Evolutionary conservation across 2,329 filamentous ascomycete species (phyloP), one percentile per base, ranked within the genome.

Genomic region (Leptosphaerulina australis): DNA sequence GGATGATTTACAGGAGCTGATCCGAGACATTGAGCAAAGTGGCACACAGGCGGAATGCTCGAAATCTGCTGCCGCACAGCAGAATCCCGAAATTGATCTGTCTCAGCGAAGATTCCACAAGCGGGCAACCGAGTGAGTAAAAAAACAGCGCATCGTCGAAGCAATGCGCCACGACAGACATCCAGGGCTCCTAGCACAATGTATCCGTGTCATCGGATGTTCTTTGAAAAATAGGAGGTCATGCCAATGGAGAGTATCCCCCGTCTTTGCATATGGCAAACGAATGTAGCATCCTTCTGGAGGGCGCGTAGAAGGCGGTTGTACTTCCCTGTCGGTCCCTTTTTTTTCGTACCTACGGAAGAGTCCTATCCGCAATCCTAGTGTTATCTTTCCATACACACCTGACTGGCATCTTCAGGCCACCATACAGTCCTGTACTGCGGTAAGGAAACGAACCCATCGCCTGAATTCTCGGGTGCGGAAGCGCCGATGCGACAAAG

Each of bases 11-110:
- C 51, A 57, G 15, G 56, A 63, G 43, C 28, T 62, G 3, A 38
- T 53, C 8, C 41, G 35, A 7, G 50, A 56, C n/a, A 61, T 61
- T 39, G 52, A 58, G 34, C 33, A 58, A 12, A 62, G 53, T 46
- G 59, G 59, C 14, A 21, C 30, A 12, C 28, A 35, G 15, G 21
- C n/a, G 31, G n/a, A 29, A 43, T 12, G 20, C 31, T 10, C 43
- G 22, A 39, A 56, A 44, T 44, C 40, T 7, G 41, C 25, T 6
- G 14, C 25, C 14, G 52, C 40, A 1, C 47, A 56, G n/a, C 62
- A 62, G 37, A 44, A 60, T 46, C 55, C 58, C 25, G 46, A 44
- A 29, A 31, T 37, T 4, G 24, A 15, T 8, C 17, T 9, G 5
- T 21, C 39, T 41, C 44, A 43, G 17, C 39, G 43, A 53, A 30